These are phyloP conservation scores for Clathrus columnatus DNA, from an alignment of 768 basidiomycete species.

Conservation along the genomic window DNA sequence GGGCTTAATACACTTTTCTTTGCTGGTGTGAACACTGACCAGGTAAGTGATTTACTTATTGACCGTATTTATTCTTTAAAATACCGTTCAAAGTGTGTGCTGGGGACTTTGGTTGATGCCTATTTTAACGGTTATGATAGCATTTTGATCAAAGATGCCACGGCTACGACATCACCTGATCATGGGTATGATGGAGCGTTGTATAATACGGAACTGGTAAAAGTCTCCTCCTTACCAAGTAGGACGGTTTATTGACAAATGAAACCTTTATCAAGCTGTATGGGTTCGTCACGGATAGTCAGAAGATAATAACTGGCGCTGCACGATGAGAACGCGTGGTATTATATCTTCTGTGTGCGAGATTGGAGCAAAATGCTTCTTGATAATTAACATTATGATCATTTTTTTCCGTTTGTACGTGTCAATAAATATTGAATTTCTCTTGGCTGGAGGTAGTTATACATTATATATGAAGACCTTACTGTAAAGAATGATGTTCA, in stretches of 20 bases:
- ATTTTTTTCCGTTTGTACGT: too few species aligned
- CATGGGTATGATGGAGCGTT: conserved; percentile 49
- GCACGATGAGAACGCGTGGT: too few species aligned
- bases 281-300: background rate
- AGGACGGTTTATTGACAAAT: too few species aligned
- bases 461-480: too few species aligned
- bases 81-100: too few species aligned
- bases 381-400: too few species aligned
- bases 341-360: too few species aligned
- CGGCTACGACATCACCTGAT: conserved; percentile 51
- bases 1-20: conserved; percentile 55
- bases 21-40: conserved; percentile 59
- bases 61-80: conserved; percentile 16
- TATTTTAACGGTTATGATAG: conserved; percentile 59
- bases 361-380: too few species aligned
- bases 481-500: too few species aligned
- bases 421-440: too few species aligned
- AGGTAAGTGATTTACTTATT: conserved; percentile 29
- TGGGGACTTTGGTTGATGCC: conserved; percentile 53
- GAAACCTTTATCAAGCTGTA: background rate
- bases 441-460: too few species aligned
- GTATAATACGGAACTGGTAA: conserved; percentile 45
- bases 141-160: conserved; percentile 46
- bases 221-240: conserved; percentile 14
- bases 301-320: too few species aligned